Base-by-base conservation (phyloP, 2,329 filamentous ascomycete genomes). In the Alternaria ethzedia region DNA sequence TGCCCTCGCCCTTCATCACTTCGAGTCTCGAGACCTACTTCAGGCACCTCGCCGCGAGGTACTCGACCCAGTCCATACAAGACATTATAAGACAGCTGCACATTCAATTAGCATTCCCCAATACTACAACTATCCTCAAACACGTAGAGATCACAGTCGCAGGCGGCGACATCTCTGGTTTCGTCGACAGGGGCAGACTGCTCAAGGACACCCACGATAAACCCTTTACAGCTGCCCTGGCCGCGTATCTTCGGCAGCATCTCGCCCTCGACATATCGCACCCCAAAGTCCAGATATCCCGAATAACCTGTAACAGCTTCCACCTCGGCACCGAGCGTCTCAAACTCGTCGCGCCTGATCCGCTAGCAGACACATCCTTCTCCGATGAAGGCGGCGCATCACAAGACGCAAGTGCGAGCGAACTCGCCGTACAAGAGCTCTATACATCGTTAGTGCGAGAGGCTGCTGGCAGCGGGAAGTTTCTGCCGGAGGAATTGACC, bases 21-120 rank as follows among this genome's bases (percentile, higher is more conserved):
- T 68, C 73, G 0, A 75, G 77, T 2, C 75, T 86, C 15, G 83
- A 85, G 63, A 78, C 70, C 0, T 88, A 93, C 63, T 83, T 95
- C 58, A 88, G 87, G 13, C 83, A 86, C 60, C 81, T 94, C 13
- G 82, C 86, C 4, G 65, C 74, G 26, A 49, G 46, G 54, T 59
- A 57, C 56, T 77, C 77, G 5, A 75, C 72, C 3, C 73, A 78
- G 56, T 62, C 73, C 6, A 75, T 79, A 12, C 67, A 69, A 36
- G 69, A 77, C 57, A 65, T 77, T 15, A 70, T 80, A 45, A 70
- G 74, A 10, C 72, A 76, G 56, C 66, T 81, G n/a, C 73, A 76
- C 21, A 57, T 81, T 15, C 78, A 80, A 54, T 70, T 81, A 13
- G 65, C 74, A 32, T 81, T 80, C 28, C 73, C 75, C 3, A 69